phyloP scores from a whole-genome alignment of 176 grass and related monocot species.

The Carex scoparia region DNA sequence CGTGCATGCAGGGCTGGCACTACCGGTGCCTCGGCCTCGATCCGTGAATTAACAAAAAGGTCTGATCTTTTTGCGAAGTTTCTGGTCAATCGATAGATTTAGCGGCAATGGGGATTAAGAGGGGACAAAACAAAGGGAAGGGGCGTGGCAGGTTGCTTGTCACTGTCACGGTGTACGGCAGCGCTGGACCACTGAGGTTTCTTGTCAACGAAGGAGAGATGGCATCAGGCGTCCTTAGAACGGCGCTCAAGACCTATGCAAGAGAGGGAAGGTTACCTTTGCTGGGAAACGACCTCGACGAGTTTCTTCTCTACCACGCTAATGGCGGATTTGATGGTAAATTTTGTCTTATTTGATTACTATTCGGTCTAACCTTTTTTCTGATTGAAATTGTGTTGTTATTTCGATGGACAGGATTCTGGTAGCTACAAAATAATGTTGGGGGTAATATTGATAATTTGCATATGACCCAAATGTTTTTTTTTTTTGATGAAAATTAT shows the following conservation, averaged over 20 bases:
- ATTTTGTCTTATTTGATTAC: background rate
- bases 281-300: conserved; percentile 39
- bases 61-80: background rate
- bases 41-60: conserved; percentile 23
- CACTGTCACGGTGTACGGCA: conserved; percentile 67
- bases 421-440: background rate
- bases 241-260: conserved; percentile 49
- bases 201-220: conserved; percentile 56
- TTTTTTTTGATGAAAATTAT: background rate
- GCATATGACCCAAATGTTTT: background rate
- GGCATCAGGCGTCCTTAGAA: conserved; percentile 35
- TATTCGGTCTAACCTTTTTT: background rate
- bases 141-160: conserved; percentile 34
- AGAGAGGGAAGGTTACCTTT: conserved; percentile 59
- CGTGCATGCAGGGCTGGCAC: conserved; percentile 89
- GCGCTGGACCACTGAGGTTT: conserved; percentile 65
- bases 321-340: conserved; percentile 62
- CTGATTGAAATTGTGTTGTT: background rate
- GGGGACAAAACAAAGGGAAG: conserved; percentile 23
- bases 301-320: conserved; percentile 55
- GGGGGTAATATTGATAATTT: background rate
- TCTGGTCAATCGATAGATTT: conserved; percentile 18
- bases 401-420: background rate
- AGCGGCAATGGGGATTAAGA: conserved; percentile 39
- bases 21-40: conserved; percentile 80